phyloP scores from a whole-genome alignment of 1,284 basidiomycete species.

The Sanghuangporus sanghuang region DNA sequence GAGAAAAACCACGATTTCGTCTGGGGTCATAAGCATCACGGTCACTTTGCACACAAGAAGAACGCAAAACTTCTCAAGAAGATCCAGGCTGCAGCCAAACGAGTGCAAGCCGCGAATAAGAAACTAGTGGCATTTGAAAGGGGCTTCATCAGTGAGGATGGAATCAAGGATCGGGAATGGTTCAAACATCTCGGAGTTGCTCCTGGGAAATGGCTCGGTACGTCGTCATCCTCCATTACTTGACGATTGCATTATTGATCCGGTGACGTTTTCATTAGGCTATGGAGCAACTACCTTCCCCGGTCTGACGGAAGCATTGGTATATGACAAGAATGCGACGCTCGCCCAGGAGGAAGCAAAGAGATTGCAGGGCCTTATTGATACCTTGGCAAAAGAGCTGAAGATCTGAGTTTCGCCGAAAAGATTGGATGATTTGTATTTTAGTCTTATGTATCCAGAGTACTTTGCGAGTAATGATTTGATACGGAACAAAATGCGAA shows the following conservation, averaged over 20 bases:
- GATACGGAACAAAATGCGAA: too few species aligned
- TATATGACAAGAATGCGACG: constrained; percentile 40
- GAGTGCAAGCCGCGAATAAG: constrained; percentile 63
- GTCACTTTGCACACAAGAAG: constrained; percentile 14
- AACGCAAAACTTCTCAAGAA: constrained; percentile 29
- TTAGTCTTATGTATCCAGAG: not conserved
- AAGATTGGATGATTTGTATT: not conserved
- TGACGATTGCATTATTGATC: not conserved
- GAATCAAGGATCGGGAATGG: constrained; percentile 81
- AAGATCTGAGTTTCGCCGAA: not conserved
- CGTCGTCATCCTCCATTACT: not conserved
- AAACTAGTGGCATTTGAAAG: constrained; percentile 75
- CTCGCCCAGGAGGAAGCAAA: constrained; percentile 44
- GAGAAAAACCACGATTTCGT: constrained; percentile 3
- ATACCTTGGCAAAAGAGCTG: constrained; percentile 31
- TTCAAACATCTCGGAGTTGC: constrained; percentile 83
- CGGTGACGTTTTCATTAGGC: constrained; percentile 25
- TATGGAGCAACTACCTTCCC: constrained; percentile 66
- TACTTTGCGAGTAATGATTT: not conserved
- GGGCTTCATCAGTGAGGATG: constrained; percentile 81
- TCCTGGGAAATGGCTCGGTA: constrained; percentile 76
- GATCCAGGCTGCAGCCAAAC: constrained; percentile 56
- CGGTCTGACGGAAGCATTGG: constrained; percentile 55
- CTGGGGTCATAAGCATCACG: not conserved
- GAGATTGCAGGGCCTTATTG: constrained; percentile 38